A percentile compares a stretch with the other conserved stretches of the same genome.
Conservation (phyloP, 768 basidiomycete genomes). For the Boletus reticulatus region DNA sequence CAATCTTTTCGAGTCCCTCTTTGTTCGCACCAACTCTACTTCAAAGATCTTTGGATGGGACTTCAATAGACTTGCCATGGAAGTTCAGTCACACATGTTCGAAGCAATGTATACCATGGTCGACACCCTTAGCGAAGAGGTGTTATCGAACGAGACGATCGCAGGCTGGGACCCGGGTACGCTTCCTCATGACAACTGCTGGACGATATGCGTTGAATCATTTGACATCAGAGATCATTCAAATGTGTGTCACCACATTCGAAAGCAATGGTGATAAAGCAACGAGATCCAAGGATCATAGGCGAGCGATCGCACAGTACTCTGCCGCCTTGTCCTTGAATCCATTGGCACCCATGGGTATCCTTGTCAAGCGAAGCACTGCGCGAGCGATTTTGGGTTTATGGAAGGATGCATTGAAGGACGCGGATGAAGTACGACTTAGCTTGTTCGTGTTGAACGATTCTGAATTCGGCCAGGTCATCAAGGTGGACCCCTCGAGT, state of each 20-base stretch:
- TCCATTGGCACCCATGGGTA: too few species aligned
- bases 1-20: not conserved
- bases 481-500: not conserved
- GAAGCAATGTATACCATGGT: not conserved
- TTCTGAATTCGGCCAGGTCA: not conserved
- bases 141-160: not conserved
- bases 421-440: constrained; percentile 9
- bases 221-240: too few species aligned
- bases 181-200: too few species aligned
- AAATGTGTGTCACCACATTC: too few species aligned
- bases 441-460: too few species aligned
- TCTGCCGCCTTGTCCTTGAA: too few species aligned
- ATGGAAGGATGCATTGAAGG: constrained; percentile 13
- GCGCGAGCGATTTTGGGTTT: too few species aligned
- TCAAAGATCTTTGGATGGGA: constrained; percentile 12
- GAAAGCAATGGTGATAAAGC: too few species aligned
- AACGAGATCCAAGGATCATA: too few species aligned
- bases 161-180: not conserved
- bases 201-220: too few species aligned
- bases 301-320: too few species aligned
- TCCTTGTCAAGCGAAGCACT: too few species aligned
- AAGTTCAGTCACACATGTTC: not conserved
- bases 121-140: not conserved
- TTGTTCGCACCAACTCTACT: not conserved
- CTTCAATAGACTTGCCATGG: constrained; percentile 4